Percentiles rank a stretch among this genome's conserved stretches.
Evolutionary conservation across 2,329 filamentous ascomycete genomes (phyloP).

Genomic region (Alternaria panax): DNA sequence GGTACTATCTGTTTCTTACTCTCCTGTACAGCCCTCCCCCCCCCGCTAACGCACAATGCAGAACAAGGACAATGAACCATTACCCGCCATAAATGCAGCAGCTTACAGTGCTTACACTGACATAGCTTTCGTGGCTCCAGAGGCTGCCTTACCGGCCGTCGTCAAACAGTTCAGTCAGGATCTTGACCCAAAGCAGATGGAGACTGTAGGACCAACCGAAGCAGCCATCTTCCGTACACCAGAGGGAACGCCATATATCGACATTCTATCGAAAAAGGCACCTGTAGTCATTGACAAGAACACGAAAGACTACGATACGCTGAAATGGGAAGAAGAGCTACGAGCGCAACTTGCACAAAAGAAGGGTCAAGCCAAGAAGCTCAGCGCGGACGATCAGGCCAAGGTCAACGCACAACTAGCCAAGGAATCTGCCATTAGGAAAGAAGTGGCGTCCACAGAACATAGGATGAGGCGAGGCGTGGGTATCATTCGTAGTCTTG

Average conservation of each 20-base stretch:
- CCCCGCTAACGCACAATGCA: slow-evolving; percentile 14
- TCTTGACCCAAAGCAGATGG: slow-evolving; percentile 73
- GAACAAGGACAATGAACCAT: slow-evolving; percentile 32
- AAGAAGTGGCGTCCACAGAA: slow-evolving; percentile 73
- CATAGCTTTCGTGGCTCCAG: slow-evolving; percentile 90
- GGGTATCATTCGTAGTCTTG: slow-evolving; percentile 82
- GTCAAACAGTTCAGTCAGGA: slow-evolving; percentile 77
- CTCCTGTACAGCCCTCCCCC: background rate
- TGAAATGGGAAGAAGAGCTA: slow-evolving; percentile 97
- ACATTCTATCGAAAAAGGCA: slow-evolving; percentile 86
- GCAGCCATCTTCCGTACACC: slow-evolving; percentile 92
- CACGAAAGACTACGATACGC: slow-evolving; percentile 90
- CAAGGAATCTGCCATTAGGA: slow-evolving; percentile 83
- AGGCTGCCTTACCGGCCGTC: slow-evolving; percentile 77
- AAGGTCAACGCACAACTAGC: slow-evolving; percentile 91
- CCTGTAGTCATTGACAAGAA: slow-evolving; percentile 82
- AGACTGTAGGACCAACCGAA: slow-evolving; percentile 81
- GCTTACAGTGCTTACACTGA: slow-evolving; percentile 88
- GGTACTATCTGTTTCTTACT: slow-evolving; percentile 54
- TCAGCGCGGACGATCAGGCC: slow-evolving; percentile 84
- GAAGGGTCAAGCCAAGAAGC: slow-evolving; percentile 88
- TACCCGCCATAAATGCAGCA: slow-evolving; percentile 65
- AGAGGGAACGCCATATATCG: slow-evolving; percentile 86
- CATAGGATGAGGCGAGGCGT: slow-evolving; percentile 80
- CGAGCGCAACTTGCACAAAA: slow-evolving; percentile 88